phyloP scores from a whole-genome alignment of 1,139 yeast species.

The Lipomyces yarrowii region DNA sequence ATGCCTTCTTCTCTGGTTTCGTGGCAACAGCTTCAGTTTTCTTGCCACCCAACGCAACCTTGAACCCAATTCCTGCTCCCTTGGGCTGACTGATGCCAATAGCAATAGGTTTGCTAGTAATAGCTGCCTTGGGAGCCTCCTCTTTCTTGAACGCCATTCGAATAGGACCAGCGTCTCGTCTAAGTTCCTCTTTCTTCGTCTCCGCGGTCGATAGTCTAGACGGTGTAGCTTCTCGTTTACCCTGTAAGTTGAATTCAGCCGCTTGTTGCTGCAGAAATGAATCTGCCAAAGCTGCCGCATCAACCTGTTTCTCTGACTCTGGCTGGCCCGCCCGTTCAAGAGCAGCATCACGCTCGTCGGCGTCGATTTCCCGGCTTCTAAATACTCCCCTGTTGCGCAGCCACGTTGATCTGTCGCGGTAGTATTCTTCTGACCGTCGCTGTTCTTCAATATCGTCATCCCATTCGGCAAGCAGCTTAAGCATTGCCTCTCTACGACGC shows the following conservation, averaged over 20 bases:
- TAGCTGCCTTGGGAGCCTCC: conserved; percentile 10
- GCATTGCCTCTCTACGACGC: conserved; percentile 15
- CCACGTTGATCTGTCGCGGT: conserved; percentile 43
- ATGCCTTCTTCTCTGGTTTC: conserved; percentile 16
- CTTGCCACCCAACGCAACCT: conserved; percentile 16
- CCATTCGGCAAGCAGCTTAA: conserved; percentile 31
- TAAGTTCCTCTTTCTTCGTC: conserved; percentile 14
- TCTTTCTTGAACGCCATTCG: conserved; percentile 21
- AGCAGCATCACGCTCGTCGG: conserved; percentile 38
- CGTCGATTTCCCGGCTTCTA: conserved; percentile 39
- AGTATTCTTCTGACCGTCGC: conserved; percentile 37
- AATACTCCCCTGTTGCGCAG: conserved; percentile 38
- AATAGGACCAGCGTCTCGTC: conserved; percentile 17
- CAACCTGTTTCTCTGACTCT: conserved; percentile 10
- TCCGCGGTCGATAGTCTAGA: neutral
- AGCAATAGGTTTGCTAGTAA: conserved; percentile 18
- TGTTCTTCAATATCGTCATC: conserved; percentile 33
- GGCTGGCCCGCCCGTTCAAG: conserved; percentile 20
- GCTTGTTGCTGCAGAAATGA: conserved; percentile 23
- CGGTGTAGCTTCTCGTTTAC: neutral
- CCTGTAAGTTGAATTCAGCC: neutral
- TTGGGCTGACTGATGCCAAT: conserved; percentile 16
- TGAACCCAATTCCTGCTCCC: conserved; percentile 7
- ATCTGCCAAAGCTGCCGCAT: conserved; percentile 18
- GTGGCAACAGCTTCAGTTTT: conserved; percentile 3